Evolutionary conservation across 805 yeast genomes (phyloP).

Genomic region (Yarrowia sp.): DNA sequence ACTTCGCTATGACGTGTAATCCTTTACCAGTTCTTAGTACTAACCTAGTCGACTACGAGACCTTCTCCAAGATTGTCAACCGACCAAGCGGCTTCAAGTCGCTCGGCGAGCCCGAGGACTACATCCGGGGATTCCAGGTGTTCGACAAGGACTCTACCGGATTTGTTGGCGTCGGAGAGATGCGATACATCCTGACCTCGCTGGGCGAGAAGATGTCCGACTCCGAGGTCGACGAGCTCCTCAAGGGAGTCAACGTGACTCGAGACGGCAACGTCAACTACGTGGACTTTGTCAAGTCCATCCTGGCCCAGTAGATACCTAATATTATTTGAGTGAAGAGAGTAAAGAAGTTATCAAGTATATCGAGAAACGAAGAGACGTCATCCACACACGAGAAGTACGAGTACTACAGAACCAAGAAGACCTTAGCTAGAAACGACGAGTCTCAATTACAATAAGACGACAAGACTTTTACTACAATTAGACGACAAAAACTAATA

Average conservation of each 20-base stretch:
- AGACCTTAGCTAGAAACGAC: too few species aligned
- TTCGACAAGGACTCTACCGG: slow-evolving; percentile 97
- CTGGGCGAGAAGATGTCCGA: slow-evolving; percentile 93
- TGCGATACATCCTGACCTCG: slow-evolving; percentile 91
- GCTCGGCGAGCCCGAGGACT: slow-evolving; percentile 89
- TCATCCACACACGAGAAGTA: too few species aligned
- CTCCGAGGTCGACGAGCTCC: slow-evolving; percentile 91
- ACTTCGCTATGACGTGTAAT: too few species aligned
- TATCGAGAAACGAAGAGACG: too few species aligned
- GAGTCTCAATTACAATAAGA: too few species aligned
- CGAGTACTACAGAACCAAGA: too few species aligned
- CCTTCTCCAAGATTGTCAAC: slow-evolving; percentile 76
- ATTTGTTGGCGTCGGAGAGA: slow-evolving; percentile 95
- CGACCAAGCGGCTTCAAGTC: slow-evolving; percentile 90
- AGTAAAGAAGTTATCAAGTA: too few species aligned
- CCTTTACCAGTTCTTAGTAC: neutral
- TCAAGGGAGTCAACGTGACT: slow-evolving; percentile 93
- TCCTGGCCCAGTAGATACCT: slow-evolving; percentile 74
- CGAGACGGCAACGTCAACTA: slow-evolving; percentile 95
- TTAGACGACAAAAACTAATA: too few species aligned
- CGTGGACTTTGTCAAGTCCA: slow-evolving; percentile 88
- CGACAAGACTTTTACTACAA: too few species aligned
- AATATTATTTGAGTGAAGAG: slow-evolving; percentile 31
- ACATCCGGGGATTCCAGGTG: slow-evolving; percentile 94
- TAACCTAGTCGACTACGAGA: slow-evolving; percentile 70